Conservation (phyloP, 2,329 filamentous ascomycete species). For the Cladosporium sp. region DNA sequence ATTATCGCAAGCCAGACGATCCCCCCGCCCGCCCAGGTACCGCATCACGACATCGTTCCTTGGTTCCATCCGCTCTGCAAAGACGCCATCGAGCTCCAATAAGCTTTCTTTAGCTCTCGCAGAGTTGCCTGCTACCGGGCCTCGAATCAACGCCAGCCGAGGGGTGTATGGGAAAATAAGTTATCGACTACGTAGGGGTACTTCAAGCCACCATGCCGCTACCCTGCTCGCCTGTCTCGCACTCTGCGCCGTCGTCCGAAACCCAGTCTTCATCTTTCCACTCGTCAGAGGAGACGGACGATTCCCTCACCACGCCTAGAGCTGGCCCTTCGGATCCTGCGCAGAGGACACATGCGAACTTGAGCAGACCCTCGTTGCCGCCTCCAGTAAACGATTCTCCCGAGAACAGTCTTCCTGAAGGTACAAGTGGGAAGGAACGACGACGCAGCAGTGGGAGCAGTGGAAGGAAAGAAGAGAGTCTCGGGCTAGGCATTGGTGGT, state of each 20-base stretch:
- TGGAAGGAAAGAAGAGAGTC: slow-evolving; percentile 5
- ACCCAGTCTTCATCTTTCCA: slow-evolving; percentile 19
- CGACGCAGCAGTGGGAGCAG: slow-evolving; percentile 3
- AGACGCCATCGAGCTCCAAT: slow-evolving; percentile 7
- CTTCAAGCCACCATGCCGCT: slow-evolving; percentile 17
- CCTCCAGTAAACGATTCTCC: slow-evolving; percentile 6
- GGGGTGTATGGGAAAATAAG: neutral
- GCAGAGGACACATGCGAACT: slow-evolving; percentile 23
- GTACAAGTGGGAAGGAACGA: neutral
- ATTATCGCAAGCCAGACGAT: no score
- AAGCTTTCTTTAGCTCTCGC: slow-evolving; percentile 3
- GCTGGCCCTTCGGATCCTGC: slow-evolving; percentile 29
- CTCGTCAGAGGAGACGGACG: slow-evolving; percentile 27
- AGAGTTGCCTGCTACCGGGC: no score
- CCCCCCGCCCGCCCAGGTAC: no score
- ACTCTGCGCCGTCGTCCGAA: slow-evolving; percentile 26
- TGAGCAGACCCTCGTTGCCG: slow-evolving; percentile 25
- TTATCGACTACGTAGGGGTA: neutral
- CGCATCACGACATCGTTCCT: no score
- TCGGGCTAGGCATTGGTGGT: neutral
- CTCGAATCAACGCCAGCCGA: no score
- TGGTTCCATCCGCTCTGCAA: neutral
- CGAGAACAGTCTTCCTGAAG: neutral
- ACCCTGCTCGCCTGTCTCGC: slow-evolving; percentile 31
- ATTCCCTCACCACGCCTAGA: slow-evolving; percentile 30